phyloP scores from a whole-genome alignment of 23 red algal species.

The Gracilaria domingensis region DNA sequence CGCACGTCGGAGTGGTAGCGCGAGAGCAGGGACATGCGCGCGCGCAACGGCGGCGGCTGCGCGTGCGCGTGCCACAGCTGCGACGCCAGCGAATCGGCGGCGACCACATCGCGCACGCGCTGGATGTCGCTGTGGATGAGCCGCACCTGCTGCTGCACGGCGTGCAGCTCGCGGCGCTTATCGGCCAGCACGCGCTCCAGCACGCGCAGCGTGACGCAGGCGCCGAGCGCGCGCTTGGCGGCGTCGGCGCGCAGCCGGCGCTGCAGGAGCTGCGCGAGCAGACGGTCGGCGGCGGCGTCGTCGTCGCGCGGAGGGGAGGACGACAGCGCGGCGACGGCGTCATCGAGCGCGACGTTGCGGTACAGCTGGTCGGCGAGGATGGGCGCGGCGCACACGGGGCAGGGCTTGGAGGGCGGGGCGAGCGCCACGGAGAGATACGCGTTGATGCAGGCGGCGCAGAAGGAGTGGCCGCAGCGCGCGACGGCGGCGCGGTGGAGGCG shows the following conservation, averaged over 20 bases:
- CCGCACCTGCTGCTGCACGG: neutral
- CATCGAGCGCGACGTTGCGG: slow-evolving; percentile 25
- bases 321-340: neutral
- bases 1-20: slow-evolving; percentile 26
- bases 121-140: neutral
- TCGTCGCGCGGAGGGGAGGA: neutral
- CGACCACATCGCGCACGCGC: neutral
- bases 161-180: neutral
- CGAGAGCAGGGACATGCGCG: neutral
- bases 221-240: slow-evolving; percentile 12
- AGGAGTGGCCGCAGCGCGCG: slow-evolving; percentile 84
- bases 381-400: slow-evolving; percentile 28
- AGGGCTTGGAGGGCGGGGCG: slow-evolving; percentile 10
- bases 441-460: slow-evolving; percentile 81
- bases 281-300: slow-evolving; percentile 23
- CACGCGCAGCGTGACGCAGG: slow-evolving; percentile 57
- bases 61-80: neutral
- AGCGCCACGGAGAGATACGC: slow-evolving; percentile 9
- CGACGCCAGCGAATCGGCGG: neutral
- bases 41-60: neutral
- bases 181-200: slow-evolving; percentile 50
- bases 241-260: slow-evolving; percentile 17
- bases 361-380: neutral
- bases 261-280: slow-evolving; percentile 54
- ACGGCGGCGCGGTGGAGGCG: slow-evolving; percentile 44